These are phyloP conservation scores for Bombardia bombarda DNA, from an alignment of 495 filamentous ascomycete genomes.

Conservation along the genomic window DNA sequence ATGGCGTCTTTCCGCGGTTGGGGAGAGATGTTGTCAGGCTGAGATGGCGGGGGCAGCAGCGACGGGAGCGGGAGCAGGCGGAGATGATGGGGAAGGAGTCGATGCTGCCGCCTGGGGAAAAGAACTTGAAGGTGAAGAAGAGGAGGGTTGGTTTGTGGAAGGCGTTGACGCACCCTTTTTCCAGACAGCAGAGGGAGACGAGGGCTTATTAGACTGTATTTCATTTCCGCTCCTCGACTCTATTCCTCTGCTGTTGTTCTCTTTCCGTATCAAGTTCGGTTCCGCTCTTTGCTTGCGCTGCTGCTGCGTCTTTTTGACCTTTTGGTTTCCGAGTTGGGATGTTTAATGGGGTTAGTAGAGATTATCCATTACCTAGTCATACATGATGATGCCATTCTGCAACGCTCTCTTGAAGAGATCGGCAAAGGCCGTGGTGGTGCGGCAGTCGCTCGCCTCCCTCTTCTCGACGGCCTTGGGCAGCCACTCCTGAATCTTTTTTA, in stretches of 20 bases:
- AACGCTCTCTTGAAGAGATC: slow-evolving; percentile 29
- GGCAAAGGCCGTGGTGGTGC: slow-evolving; percentile 27
- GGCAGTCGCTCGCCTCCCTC: slow-evolving; percentile 44
- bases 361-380: background rate
- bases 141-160: slow-evolving; percentile 9
- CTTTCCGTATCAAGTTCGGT: too few relatives aligned
- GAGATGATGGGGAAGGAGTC: slow-evolving; percentile 2
- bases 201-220: background rate
- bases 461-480: slow-evolving; percentile 51
- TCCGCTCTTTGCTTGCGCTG: background rate
- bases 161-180: slow-evolving; percentile 5
- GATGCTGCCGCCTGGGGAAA: background rate
- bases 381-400: slow-evolving; percentile 8
- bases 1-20: slow-evolving; percentile 20
- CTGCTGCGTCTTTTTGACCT: background rate
- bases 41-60: slow-evolving; percentile 15
- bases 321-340: background rate
- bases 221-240: too few relatives aligned
- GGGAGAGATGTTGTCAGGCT: slow-evolving; percentile 23
- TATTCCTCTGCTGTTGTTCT: too few relatives aligned
- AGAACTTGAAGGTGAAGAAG: slow-evolving; percentile 1
- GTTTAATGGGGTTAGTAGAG: background rate
- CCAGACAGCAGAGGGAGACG: slow-evolving; percentile 8
- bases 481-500: slow-evolving; percentile 63
- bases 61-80: slow-evolving; percentile 11